Evolutionary conservation across 2,329 filamentous ascomycete species (phyloP).

Genomic region (Ophiostoma perfectum): DNA sequence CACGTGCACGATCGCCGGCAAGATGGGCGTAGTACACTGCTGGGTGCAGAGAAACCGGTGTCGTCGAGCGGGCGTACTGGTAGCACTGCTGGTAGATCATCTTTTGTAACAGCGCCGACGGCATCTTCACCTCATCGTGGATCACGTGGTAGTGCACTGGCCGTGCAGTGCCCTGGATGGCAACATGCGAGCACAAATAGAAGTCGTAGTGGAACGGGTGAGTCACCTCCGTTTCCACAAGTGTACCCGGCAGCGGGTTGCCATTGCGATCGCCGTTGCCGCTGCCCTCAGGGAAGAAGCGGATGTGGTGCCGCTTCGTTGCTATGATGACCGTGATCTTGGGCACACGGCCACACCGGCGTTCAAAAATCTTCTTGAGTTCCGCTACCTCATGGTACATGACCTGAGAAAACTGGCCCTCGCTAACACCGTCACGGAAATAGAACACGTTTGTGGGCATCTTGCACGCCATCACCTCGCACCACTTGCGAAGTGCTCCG

Average conservation of each 20-base stretch:
- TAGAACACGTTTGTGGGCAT: slow-evolving; percentile 80
- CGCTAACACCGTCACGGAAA: slow-evolving; percentile 86
- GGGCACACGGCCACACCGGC: slow-evolving; percentile 36
- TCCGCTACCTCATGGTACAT: slow-evolving; percentile 69
- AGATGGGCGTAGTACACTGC: slow-evolving; percentile 96
- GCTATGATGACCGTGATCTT: slow-evolving; percentile 83
- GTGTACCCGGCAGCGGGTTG: slow-evolving; percentile 74
- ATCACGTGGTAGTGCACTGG: slow-evolving; percentile 92
- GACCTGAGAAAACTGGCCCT: slow-evolving; percentile 78
- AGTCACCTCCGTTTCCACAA: slow-evolving; percentile 86
- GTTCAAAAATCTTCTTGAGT: slow-evolving; percentile 57
- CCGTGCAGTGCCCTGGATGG: slow-evolving; percentile 89
- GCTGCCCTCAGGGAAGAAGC: slow-evolving; percentile 68
- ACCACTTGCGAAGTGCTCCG: slow-evolving; percentile 61
- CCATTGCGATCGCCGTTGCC: slow-evolving; percentile 60
- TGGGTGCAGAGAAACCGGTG: slow-evolving; percentile 80
- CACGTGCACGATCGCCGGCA: slow-evolving; percentile 70
- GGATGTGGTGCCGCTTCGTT: slow-evolving; percentile 89
- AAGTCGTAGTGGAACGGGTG: slow-evolving; percentile 90
- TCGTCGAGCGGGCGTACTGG: slow-evolving; percentile 86
- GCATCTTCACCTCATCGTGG: slow-evolving; percentile 67
- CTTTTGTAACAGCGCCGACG: slow-evolving; percentile 66
- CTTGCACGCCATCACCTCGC: slow-evolving; percentile 40
- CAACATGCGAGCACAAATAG: slow-evolving; percentile 57
- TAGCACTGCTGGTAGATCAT: slow-evolving; percentile 96